Conservation (phyloP, 148 eudicot species). For the Silene conica region DNA sequence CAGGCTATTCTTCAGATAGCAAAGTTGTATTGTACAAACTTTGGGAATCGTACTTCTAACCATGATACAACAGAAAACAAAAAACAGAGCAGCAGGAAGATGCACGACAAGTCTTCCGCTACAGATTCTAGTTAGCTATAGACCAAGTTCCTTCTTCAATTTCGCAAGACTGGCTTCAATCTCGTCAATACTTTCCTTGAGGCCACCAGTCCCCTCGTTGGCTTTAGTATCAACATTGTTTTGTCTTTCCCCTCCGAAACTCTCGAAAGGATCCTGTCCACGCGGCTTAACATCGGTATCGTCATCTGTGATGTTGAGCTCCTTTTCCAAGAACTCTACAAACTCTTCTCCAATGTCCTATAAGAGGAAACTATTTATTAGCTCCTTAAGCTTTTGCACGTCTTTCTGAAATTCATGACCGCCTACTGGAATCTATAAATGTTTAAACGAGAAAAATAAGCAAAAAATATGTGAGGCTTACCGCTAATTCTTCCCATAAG, state of each 20-base stretch:
- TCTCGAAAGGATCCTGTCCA: conserved; percentile 19
- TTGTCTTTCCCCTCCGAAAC: conserved; percentile 26
- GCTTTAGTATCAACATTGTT: conserved; percentile 26
- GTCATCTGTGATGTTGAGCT: conserved; percentile 63
- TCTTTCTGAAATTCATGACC: not conserved
- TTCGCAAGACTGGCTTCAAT: conserved; percentile 88
- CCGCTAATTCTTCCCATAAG: conserved; percentile 96
- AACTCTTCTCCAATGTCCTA: conserved; percentile 99
- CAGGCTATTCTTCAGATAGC: too few species aligned
- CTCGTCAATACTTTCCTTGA: conserved; percentile 69
- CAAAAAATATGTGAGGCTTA: conserved; percentile 21
- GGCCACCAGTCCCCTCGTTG: conserved; percentile 35
- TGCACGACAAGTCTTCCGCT: not conserved
- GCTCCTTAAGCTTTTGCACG: not conserved
- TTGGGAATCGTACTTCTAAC: too few species aligned
- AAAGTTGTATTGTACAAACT: too few species aligned
- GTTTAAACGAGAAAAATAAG: not conserved
- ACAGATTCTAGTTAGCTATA: conserved; percentile 25
- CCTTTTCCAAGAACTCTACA: conserved; percentile 95
- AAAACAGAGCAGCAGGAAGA: not conserved
- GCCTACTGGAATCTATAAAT: not conserved
- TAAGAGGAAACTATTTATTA: not conserved
- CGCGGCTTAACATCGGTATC: conserved; percentile 24
- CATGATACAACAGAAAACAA: not conserved
- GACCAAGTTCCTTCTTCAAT: conserved; percentile 79